Conservation (phyloP, 2,329 filamentous ascomycete species). For the Scolecobasidium constrictum region DNA sequence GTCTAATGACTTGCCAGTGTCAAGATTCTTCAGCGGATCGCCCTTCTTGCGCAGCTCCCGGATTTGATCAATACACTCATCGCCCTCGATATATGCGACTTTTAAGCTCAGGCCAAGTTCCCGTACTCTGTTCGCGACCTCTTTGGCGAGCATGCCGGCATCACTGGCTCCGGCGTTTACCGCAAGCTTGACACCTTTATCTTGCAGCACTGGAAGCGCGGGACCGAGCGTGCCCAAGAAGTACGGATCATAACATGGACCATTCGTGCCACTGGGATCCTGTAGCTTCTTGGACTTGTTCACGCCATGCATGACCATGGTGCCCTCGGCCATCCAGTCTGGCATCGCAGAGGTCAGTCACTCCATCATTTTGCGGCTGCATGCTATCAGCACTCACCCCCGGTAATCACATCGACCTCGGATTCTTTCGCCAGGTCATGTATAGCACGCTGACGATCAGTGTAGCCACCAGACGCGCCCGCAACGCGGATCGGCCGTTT, state of each 20-base stretch:
- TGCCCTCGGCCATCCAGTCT: constrained; percentile 15
- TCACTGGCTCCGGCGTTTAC: constrained; percentile 8
- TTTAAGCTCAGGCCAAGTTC: constrained; percentile 4
- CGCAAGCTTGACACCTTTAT: constrained; percentile 7
- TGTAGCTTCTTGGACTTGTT: constrained; percentile 9
- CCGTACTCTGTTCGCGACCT: neutral
- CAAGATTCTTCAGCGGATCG: constrained; percentile 11
- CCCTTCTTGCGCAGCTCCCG: constrained; percentile 11
- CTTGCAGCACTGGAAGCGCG: constrained; percentile 1
- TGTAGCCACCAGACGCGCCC: constrained; percentile 1
- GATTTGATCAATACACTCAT: constrained; percentile 12
- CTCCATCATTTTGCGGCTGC: no score
- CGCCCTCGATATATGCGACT: constrained; percentile 10
- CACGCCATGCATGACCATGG: constrained; percentile 13
- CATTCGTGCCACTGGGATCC: neutral
- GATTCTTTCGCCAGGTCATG: constrained; percentile 1
- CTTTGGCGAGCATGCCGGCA: neutral
- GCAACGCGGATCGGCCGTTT: constrained; percentile 1
- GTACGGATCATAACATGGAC: constrained; percentile 10
- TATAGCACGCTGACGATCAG: neutral
- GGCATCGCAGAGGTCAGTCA: neutral
- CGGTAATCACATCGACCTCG: constrained; percentile 4
- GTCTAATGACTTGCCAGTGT: constrained; percentile 7
- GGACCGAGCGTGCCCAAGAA: constrained; percentile 6
- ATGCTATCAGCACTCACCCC: neutral